Evolutionary conservation across 106 monocot species (phyloP), one percentile per base, ranked within the genome.

Genomic region (Dactylorhiza incarnata): DNA sequence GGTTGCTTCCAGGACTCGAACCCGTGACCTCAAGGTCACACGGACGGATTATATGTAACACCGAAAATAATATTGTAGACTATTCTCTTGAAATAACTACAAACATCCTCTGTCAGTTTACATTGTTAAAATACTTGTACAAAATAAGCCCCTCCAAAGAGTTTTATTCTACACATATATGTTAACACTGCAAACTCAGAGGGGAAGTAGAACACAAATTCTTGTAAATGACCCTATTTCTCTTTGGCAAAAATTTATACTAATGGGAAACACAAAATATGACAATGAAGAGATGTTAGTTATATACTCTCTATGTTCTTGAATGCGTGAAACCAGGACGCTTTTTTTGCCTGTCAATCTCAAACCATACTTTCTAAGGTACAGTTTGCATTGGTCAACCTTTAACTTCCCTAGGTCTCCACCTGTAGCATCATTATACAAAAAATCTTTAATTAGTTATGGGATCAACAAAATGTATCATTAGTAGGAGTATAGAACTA

Each of bases 291-390:
- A 44, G 16, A 15, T 4, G 61, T 70, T 1, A 73, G 10, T 37
- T 23, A 54, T 75, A 22, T 87, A 95, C 95, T 88, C 86, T 15
- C 82, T 68, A 76, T 95, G 86, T 79, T 89, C 85, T 78, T 77
- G 84, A 49, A 95, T 87, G 45, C 91, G 83, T 0, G 52, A 80
- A n/a, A 87, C 53, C 15, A 95, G 83, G 53, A 84, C 72, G 11
- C 69, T 78, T 75, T 95, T 95, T 50, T 87, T 95, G 49, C 91
- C 91, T 20, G 85, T 87, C 46, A 87, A 67, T 81, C 91, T 91
- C 68, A 95, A 49, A 12, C 84, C 85, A 84, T 91, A 63, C 52
- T 87, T 89, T 78, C 89, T 91, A 61, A 95, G 68, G 77, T 95
- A 95, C 46, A 84, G 61, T 81, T 91, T 95, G 82, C 89, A 95